Evolutionary conservation across 2,329 filamentous ascomycete species (phyloP), one percentile per base, ranked within the genome.

Genomic region (Stachybotrys chlorohalonatus): DNA sequence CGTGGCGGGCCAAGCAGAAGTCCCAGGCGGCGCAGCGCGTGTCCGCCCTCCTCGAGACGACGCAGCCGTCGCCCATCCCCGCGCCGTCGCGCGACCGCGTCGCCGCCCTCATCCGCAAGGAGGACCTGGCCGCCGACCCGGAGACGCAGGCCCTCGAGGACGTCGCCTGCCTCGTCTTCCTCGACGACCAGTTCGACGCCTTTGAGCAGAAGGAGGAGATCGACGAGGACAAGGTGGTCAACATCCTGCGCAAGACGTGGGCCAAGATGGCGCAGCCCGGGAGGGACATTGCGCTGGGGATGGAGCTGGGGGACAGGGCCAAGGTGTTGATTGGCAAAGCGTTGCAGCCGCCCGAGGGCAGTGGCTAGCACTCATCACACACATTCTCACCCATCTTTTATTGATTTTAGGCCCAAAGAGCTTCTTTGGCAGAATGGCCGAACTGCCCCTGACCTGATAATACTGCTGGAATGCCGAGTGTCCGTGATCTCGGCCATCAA

Each of bases 111-210:
- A 86, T 95, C 53, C 78, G 87, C 57, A 95, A 95, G 71, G 88
- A 94, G 67, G 83, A 84, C 54, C 71, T 95, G 61, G 79, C 77
- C 64, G 66, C 65, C 5, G 72, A 77, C 58, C 64, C 68, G 15
- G 86, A 90, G 68, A 84, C 86, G 54, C 87, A 93, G 74, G 78
- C 82, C 7, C 75, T 95, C 58, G 90, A 95, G 73, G 90, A 95
- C 71, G 87, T 90, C 49, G 90, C 90, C 3, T 95, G 90, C 66
- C 72, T 95, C 54, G 90, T 95, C 31, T 95, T 95, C 67, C 72
- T 95, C 60, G 90, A 94, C 66, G 89, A 93, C 66, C 88, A 94
- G 66, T 87, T 95, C 59, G 90, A 92, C 63, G 82, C 80, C 52
- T 95, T 94, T 70, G 86, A 90, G 75, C 77, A 69, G 60, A 76